Conservation (phyloP, 2,329 filamentous ascomycete genomes). For the Trichoderma pleuroti region DNA sequence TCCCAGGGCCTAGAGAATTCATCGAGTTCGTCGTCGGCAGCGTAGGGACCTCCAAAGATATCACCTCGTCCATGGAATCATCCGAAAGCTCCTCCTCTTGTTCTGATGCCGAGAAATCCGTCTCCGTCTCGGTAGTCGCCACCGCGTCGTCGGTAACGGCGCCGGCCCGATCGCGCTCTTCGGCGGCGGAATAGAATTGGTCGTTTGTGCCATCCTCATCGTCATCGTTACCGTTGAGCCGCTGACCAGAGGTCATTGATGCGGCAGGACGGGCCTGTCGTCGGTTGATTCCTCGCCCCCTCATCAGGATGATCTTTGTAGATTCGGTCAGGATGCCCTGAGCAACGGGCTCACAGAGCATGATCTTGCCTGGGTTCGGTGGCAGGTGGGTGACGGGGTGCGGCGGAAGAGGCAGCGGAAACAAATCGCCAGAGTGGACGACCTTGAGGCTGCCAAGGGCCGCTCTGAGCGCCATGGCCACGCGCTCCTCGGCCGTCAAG, state of each 20-base stretch:
- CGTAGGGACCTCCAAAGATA: slow-evolving; percentile 77
- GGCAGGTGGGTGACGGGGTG: slow-evolving; percentile 85
- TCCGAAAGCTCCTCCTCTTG: slow-evolving; percentile 77
- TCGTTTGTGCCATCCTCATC: slow-evolving; percentile 83
- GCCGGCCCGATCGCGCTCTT: slow-evolving; percentile 65
- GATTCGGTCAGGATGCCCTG: slow-evolving; percentile 75
- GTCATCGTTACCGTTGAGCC: slow-evolving; percentile 53
- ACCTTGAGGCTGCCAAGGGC: slow-evolving; percentile 70
- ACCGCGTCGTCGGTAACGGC: slow-evolving; percentile 57
- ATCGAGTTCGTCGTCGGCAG: slow-evolving; percentile 72
- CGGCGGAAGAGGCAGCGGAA: slow-evolving; percentile 71
- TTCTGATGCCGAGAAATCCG: slow-evolving; percentile 60
- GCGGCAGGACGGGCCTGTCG: slow-evolving; percentile 49
- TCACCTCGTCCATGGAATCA: slow-evolving; percentile 90
- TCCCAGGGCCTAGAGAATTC: slow-evolving; percentile 70
- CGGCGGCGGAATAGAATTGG: slow-evolving; percentile 87
- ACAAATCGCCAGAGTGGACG: slow-evolving; percentile 79
- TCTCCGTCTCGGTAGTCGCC: slow-evolving; percentile 58
- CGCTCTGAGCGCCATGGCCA: slow-evolving; percentile 66
- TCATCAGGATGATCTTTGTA: slow-evolving; percentile 81
- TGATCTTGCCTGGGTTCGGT: slow-evolving; percentile 79
- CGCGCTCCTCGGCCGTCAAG: slow-evolving; percentile 49
- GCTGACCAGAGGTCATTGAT: slow-evolving; percentile 40
- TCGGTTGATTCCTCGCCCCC: slow-evolving; percentile 50
- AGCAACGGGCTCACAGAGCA: slow-evolving; percentile 89